Evolutionary conservation across 1,139 yeast species (phyloP).

Genomic region (Candida sanyaensis): DNA sequence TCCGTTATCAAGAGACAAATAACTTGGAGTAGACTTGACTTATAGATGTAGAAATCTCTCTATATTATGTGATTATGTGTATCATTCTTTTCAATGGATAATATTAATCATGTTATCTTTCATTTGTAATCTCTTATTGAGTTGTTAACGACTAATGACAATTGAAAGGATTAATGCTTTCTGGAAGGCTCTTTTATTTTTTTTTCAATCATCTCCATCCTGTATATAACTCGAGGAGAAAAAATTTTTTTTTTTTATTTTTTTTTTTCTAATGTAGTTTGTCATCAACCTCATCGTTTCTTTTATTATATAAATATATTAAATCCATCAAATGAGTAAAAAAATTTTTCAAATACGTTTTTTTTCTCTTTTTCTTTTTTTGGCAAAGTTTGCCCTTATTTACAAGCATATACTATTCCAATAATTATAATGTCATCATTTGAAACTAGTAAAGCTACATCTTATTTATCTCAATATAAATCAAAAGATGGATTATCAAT

Average conservation of each 20-base stretch:
- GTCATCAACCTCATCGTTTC: not conserved
- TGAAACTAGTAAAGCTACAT: slow-evolving; percentile 68
- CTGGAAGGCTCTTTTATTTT: too few relatives aligned
- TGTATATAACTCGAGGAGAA: not conserved
- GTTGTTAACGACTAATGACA: too few relatives aligned
- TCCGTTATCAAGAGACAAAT: not conserved
- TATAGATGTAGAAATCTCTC: too few relatives aligned
- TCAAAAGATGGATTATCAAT: slow-evolving; percentile 85
- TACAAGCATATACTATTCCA: slow-evolving; percentile 8
- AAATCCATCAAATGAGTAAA: not conserved
- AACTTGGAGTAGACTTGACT: too few relatives aligned
- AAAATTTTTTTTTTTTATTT: not conserved
- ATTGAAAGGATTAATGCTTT: too few relatives aligned
- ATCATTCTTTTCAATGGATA: too few relatives aligned
- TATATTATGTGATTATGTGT: too few relatives aligned
- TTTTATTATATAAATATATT: too few relatives aligned
- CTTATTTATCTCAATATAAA: slow-evolving; percentile 63
- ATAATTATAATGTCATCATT: slow-evolving; percentile 38
- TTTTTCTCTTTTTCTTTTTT: slow-evolving; percentile 30
- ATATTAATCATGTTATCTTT: too few relatives aligned
- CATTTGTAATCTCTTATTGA: too few relatives aligned
- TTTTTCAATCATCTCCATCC: not conserved
- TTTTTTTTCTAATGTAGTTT: not conserved
- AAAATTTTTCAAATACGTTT: slow-evolving; percentile 8
- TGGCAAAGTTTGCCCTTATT: slow-evolving; percentile 47